Evolutionary conservation across 2,329 filamentous ascomycete species (phyloP).

Genomic region (Nemania diffusa): DNA sequence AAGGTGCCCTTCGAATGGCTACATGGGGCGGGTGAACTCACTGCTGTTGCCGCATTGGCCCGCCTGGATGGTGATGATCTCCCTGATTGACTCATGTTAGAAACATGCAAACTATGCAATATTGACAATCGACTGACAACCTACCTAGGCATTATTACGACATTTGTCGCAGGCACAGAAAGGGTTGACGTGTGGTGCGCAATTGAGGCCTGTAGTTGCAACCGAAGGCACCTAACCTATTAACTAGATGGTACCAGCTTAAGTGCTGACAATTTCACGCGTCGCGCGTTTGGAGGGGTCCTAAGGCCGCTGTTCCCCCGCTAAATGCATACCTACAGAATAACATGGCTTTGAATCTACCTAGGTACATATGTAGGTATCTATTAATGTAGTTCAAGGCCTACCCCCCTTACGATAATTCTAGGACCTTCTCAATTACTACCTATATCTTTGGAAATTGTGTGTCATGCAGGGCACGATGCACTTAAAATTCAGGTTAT

Average conservation of each 20-base stretch:
- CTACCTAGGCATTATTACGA: constrained; percentile 38
- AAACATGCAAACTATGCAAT: background rate
- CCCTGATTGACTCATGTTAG: constrained; percentile 63
- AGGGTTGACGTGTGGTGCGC: background rate
- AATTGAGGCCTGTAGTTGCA: background rate
- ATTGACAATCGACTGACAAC: background rate
- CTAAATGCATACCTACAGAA: background rate
- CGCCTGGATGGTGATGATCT: constrained; percentile 99
- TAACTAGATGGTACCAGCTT: background rate
- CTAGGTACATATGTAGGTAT: background rate
- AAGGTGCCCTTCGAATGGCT: constrained; percentile 13
- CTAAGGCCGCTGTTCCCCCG: background rate
- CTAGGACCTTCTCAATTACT: too few species aligned
- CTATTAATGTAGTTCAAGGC: too few species aligned
- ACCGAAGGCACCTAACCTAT: too few species aligned
- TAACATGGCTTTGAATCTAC: too few species aligned
- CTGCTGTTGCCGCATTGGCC: constrained; percentile 99
- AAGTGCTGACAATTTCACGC: constrained; percentile 7
- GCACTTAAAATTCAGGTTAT: too few species aligned
- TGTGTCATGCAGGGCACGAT: too few species aligned
- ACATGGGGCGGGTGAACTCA: constrained; percentile 62
- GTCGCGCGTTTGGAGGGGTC: constrained; percentile 24
- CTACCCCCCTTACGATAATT: too few species aligned
- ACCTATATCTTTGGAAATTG: too few species aligned
- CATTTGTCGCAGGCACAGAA: constrained; percentile 24